Conservation (phyloP, 2,329 filamentous ascomycete species). For the Pestalotiopsis sp. region DNA sequence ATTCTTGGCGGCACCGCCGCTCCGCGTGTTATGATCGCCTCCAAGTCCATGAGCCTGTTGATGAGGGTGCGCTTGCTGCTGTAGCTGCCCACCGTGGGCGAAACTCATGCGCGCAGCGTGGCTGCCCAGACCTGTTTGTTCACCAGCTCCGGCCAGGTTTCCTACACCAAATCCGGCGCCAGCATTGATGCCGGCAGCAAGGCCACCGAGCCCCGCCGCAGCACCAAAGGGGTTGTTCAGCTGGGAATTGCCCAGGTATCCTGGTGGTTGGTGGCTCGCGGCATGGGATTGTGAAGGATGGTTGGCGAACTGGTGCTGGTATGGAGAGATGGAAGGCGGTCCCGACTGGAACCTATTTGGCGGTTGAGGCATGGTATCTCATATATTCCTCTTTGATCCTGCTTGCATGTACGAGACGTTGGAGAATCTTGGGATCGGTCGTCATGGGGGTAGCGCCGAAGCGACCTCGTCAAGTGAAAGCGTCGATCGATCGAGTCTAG, state of each 20-base stretch:
- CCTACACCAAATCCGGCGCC: constrained; percentile 54
- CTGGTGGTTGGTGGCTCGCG: constrained; percentile 52
- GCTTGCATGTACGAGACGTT: constrained; percentile 14
- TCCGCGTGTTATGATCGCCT: constrained; percentile 36
- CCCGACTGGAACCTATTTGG: constrained; percentile 50
- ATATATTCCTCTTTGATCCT: constrained; percentile 14
- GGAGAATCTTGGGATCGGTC: constrained; percentile 8
- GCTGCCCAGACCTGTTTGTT: constrained; percentile 76
- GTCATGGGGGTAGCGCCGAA: constrained; percentile 18
- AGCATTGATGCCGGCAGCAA: constrained; percentile 58
- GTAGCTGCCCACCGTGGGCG: constrained; percentile 67
- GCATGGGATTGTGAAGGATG: constrained; percentile 54
- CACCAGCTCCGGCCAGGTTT: constrained; percentile 33
- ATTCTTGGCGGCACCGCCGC: constrained; percentile 63
- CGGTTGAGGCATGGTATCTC: constrained; percentile 39
- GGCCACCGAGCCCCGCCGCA: constrained; percentile 56
- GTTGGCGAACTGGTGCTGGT: constrained; percentile 57
- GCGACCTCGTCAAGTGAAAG: constrained; percentile 7
- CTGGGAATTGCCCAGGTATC: constrained; percentile 71
- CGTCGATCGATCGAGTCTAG: neutral
- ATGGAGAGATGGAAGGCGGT: constrained; percentile 46
- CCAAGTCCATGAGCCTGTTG: constrained; percentile 38
- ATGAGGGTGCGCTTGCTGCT: constrained; percentile 59
- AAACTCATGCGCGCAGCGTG: constrained; percentile 90
- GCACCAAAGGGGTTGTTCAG: constrained; percentile 65